Conservation (phyloP, 2,329 filamentous ascomycete genomes). For the Tothia fuscella region DNA sequence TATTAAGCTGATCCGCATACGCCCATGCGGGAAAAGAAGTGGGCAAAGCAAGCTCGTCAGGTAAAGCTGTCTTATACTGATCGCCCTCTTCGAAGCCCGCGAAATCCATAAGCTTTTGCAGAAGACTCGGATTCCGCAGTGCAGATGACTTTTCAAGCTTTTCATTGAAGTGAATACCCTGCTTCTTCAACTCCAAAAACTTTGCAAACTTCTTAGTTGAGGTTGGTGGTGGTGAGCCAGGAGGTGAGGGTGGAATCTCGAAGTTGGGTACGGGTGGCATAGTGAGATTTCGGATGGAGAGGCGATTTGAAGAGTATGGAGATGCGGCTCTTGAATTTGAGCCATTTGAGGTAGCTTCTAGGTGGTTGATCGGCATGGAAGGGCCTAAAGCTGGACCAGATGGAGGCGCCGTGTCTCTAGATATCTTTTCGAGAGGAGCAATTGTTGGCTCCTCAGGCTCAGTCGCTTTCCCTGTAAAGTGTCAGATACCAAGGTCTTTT, state of each 20-base stretch:
- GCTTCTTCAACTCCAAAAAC: conserved; percentile 66
- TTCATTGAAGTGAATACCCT: conserved; percentile 67
- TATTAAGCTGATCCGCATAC: conserved; percentile 30
- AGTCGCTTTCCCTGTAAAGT: too few species aligned
- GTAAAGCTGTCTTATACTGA: conserved; percentile 53
- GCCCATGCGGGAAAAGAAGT: conserved; percentile 29
- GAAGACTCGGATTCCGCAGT: conserved; percentile 59
- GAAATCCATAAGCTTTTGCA: conserved; percentile 61
- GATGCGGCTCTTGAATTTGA: conserved; percentile 32
- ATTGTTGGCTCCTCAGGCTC: too few species aligned
- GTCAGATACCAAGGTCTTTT: too few species aligned
- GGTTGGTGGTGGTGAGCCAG: conserved; percentile 35
- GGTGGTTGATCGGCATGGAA: background rate
- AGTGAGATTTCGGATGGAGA: conserved; percentile 58
- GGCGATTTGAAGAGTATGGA: conserved; percentile 55
- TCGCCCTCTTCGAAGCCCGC: conserved; percentile 45
- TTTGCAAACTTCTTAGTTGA: conserved; percentile 57
- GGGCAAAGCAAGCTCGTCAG: conserved; percentile 27
- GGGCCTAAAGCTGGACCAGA: conserved; percentile 11
- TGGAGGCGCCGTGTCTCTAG: too few species aligned
- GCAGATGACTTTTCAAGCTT: conserved; percentile 55
- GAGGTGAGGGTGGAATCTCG: conserved; percentile 62
- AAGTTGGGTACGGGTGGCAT: conserved; percentile 61
- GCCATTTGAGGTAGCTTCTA: background rate
- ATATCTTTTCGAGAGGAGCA: too few species aligned